These are phyloP conservation scores for Amaranthus hypochondriacus DNA, from an alignment of 148 eudicot genomes.

Conservation along the genomic window DNA sequence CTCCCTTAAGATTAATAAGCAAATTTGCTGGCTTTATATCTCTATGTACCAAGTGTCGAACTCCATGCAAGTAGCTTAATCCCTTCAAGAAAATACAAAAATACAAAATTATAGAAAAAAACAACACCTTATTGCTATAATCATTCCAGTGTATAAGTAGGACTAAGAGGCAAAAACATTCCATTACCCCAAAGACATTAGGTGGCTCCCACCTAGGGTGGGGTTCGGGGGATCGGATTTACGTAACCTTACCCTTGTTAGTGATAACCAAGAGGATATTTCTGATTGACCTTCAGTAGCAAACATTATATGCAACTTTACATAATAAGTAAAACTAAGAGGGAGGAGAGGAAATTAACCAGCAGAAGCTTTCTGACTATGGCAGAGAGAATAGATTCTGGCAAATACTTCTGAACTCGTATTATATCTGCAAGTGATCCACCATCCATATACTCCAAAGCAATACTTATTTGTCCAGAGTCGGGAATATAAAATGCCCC, in stretches of 20 bases:
- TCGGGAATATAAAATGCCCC: slow-evolving; percentile 95
- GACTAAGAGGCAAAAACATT: background rate
- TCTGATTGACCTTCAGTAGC: no score
- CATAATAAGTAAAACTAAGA: background rate
- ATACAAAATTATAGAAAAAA: slow-evolving; percentile 11
- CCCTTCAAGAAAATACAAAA: slow-evolving; percentile 46
- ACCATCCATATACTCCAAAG: slow-evolving; percentile 96
- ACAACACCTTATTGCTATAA: background rate
- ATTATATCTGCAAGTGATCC: slow-evolving; percentile 89
- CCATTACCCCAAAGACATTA: no score
- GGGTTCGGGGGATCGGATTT: no score
- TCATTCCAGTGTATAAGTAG: background rate
- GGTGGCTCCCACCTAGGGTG: no score
- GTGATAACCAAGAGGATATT: background rate
- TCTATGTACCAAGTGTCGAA: slow-evolving; percentile 82
- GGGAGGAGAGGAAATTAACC: slow-evolving; percentile 27
- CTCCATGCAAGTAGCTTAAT: slow-evolving; percentile 82
- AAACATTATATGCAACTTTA: no score
- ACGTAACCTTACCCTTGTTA: no score
- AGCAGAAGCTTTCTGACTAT: slow-evolving; percentile 71
- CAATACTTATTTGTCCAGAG: slow-evolving; percentile 97
- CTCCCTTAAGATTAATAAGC: slow-evolving; percentile 91
- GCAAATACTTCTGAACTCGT: slow-evolving; percentile 50
- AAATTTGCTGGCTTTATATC: slow-evolving; percentile 98
- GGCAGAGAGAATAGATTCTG: slow-evolving; percentile 77